Evolutionary conservation across 371 early-diverging fungal species (phyloP).

Genomic region (Mortierella sp.): DNA sequence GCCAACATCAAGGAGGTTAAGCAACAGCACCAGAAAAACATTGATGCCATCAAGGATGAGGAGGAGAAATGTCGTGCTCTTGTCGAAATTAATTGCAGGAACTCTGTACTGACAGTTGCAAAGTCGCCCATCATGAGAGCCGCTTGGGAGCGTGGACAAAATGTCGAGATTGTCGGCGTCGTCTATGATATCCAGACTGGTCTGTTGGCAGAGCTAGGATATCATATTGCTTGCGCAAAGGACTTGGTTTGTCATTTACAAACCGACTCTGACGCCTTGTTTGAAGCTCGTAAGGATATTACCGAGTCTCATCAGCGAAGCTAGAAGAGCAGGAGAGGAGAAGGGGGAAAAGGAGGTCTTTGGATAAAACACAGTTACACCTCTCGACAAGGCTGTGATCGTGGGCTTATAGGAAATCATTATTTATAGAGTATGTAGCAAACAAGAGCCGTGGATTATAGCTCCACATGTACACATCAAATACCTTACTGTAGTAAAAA

Average conservation of each 20-base stretch:
- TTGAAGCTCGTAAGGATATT: slow-evolving; percentile 24
- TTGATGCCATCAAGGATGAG: slow-evolving; percentile 61
- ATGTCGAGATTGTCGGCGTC: slow-evolving; percentile 87
- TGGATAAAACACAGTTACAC: background rate
- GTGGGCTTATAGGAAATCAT: no score
- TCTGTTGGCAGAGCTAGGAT: slow-evolving; percentile 60
- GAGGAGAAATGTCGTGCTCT: slow-evolving; percentile 65
- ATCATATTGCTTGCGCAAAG: slow-evolving; percentile 48
- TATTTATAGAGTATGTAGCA: no score
- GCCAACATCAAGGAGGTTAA: slow-evolving; percentile 84
- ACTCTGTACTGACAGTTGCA: slow-evolving; percentile 80
- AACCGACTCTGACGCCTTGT: slow-evolving; percentile 40
- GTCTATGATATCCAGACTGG: slow-evolving; percentile 84
- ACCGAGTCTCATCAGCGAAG: background rate
- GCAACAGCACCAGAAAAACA: slow-evolving; percentile 63
- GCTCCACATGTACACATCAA: no score
- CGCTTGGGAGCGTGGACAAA: slow-evolving; percentile 86
- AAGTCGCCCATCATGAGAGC: slow-evolving; percentile 84
- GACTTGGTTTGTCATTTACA: slow-evolving; percentile 54
- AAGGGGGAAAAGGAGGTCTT: background rate
- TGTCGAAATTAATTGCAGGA: slow-evolving; percentile 82
- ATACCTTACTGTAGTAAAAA: no score
- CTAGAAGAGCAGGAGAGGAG: background rate
- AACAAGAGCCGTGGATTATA: no score
- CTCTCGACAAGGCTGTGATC: no score